These are phyloP conservation scores for Aquilaria sinensis DNA, from an alignment of 345 rosid genomes.

Conservation along the genomic window DNA sequence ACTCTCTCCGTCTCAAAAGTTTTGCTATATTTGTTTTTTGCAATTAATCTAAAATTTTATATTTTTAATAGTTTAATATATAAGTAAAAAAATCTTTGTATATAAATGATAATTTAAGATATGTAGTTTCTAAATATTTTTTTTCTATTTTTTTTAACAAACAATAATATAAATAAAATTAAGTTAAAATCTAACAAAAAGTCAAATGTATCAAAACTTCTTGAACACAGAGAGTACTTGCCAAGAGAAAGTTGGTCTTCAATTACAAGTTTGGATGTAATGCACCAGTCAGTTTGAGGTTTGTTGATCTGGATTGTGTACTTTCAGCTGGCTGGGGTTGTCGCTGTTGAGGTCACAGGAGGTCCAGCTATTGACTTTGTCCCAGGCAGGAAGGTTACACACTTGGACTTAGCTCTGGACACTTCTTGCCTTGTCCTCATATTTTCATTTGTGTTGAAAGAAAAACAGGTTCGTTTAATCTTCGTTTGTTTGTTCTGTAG, in stretches of 20 bases:
- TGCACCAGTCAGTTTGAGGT: background rate
- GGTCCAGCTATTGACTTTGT: constrained; percentile 64
- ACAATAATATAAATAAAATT: too few species aligned
- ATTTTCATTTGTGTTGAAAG: too few species aligned
- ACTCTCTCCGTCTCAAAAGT: too few species aligned
- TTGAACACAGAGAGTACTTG: too few species aligned
- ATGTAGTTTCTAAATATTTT: too few species aligned
- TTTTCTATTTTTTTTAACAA: too few species aligned
- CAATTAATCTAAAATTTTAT: too few species aligned
- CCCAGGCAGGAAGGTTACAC: constrained; percentile 68
- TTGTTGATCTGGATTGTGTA: background rate
- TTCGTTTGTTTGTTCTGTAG: constrained; percentile 21
- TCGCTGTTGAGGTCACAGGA: constrained; percentile 77
- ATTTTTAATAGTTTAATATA: too few species aligned
- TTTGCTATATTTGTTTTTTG: background rate
- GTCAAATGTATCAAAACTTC: too few species aligned
- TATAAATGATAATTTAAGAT: background rate
- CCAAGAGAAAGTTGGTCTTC: background rate
- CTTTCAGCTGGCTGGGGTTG: constrained; percentile 80
- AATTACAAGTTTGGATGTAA: background rate
- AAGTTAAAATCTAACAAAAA: too few species aligned
- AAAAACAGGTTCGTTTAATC: background rate
- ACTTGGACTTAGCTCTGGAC: background rate
- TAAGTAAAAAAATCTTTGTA: too few species aligned
- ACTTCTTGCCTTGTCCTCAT: background rate